Conservation (phyloP, 2,329 filamentous ascomycete species). For the Pseudogymnoascus sp. region DNA sequence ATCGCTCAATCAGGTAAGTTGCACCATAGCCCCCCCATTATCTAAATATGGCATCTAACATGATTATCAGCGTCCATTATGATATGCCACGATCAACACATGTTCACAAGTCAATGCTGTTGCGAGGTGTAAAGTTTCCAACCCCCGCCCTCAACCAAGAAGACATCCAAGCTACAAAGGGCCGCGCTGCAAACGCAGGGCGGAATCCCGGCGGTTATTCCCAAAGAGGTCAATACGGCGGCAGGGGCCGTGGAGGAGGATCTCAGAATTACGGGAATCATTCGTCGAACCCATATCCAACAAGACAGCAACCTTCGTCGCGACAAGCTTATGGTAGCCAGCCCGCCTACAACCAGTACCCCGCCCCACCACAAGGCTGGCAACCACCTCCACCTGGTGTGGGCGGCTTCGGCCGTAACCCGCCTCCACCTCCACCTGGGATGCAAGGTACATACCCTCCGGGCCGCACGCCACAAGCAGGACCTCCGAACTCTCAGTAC, state of each 20-base stretch:
- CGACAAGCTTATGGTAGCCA: constrained; percentile 13
- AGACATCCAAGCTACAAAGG: constrained; percentile 66
- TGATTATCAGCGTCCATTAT: constrained; percentile 62
- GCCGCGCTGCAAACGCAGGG: constrained; percentile 56
- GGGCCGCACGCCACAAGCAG: constrained; percentile 15
- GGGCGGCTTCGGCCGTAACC: constrained; percentile 35
- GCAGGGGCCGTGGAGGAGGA: constrained; percentile 34
- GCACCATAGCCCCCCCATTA: not conserved
- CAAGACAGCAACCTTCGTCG: not conserved
- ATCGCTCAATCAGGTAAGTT: constrained; percentile 74
- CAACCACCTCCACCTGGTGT: constrained; percentile 38
- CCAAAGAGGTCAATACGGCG: not conserved
- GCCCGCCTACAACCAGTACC: constrained; percentile 20
- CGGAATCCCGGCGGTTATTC: constrained; percentile 54
- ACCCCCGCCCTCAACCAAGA: constrained; percentile 62
- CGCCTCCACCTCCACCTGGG: constrained; percentile 38
- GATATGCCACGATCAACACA: constrained; percentile 66
- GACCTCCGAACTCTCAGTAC: not conserved
- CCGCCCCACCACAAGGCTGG: constrained; percentile 28
- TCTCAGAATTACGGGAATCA: constrained; percentile 29
- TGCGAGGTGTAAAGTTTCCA: constrained; percentile 72
- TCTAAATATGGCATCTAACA: constrained; percentile 18
- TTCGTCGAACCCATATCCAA: constrained; percentile 36
- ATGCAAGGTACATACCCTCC: constrained; percentile 14
- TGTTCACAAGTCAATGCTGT: constrained; percentile 86